phyloP scores from a whole-genome alignment of 495 filamentous ascomycete species.

The Penicillium daleae region DNA sequence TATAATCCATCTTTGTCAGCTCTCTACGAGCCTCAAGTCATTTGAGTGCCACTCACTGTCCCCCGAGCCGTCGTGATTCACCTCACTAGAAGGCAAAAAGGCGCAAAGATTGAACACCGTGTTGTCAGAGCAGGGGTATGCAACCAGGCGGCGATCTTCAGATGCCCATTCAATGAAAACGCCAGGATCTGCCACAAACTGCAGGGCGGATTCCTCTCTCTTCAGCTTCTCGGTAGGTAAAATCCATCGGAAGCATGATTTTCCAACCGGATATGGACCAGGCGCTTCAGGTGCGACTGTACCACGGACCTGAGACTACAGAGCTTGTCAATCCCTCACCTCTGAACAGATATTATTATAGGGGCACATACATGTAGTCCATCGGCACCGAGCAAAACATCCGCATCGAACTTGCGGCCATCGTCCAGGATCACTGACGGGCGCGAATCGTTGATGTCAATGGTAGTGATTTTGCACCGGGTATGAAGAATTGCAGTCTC shows the following conservation, averaged over 20 bases:
- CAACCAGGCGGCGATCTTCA: background rate
- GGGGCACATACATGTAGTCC: background rate
- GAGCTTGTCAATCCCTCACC: background rate
- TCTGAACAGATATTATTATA: too few relatives aligned
- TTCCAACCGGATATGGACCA: background rate
- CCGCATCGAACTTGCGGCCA: background rate
- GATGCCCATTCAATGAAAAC: background rate
- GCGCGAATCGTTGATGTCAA: background rate
- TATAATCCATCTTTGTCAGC: background rate
- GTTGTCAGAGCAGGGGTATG: background rate
- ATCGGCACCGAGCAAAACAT: background rate
- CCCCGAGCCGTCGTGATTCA: background rate
- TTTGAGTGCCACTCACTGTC: background rate
- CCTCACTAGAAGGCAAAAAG: background rate
- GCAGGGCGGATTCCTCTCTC: slow-evolving; percentile 41
- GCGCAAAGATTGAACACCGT: background rate
- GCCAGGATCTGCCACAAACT: background rate
- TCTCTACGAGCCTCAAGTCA: background rate
- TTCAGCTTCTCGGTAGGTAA: slow-evolving; percentile 34
- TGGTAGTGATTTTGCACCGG: slow-evolving; percentile 33
- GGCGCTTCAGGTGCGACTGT: background rate
- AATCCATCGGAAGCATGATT: background rate
- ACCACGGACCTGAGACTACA: background rate
- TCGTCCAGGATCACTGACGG: background rate
- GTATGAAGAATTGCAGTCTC: slow-evolving; percentile 52